These are phyloP conservation scores for Osmanthus fragrans DNA, from an alignment of 257 asterid species.

Conservation along the genomic window DNA sequence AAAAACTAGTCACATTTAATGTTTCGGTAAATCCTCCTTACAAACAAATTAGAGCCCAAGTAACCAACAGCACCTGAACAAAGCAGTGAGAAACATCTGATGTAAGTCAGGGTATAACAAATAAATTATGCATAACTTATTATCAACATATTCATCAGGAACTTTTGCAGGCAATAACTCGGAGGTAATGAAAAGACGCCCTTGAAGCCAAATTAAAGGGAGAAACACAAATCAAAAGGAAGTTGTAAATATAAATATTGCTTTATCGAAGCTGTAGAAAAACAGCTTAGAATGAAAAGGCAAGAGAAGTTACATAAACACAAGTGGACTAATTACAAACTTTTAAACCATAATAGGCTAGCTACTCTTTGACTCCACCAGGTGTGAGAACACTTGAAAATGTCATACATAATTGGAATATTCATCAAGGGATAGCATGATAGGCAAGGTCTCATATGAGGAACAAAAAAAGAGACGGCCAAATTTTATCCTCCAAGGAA, in stretches of 20 bases:
- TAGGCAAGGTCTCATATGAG: no score
- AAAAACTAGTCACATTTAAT: constrained; percentile 54
- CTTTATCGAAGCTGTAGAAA: not conserved
- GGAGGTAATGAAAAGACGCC: not conserved
- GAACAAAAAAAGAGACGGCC: not conserved
- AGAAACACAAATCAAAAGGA: not conserved
- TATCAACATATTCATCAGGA: not conserved
- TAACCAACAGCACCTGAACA: constrained; percentile 63
- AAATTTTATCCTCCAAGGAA: no score
- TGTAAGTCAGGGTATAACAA: not conserved
- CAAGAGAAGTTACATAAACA: not conserved
- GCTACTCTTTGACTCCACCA: not conserved
- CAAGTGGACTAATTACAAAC: no score
- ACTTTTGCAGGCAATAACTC: not conserved
- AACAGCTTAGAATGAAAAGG: not conserved
- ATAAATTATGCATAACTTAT: no score
- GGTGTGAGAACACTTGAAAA: not conserved
- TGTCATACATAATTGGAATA: not conserved
- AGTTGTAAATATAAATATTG: not conserved
- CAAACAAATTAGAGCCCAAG: constrained; percentile 60
- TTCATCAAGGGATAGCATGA: no score
- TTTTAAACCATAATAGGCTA: not conserved
- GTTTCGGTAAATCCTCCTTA: constrained; percentile 66
- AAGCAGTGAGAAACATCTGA: not conserved
- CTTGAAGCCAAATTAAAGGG: not conserved